Conservation (phyloP, 75 land plant genomes). For the Selaginella moellendorffii region DNA sequence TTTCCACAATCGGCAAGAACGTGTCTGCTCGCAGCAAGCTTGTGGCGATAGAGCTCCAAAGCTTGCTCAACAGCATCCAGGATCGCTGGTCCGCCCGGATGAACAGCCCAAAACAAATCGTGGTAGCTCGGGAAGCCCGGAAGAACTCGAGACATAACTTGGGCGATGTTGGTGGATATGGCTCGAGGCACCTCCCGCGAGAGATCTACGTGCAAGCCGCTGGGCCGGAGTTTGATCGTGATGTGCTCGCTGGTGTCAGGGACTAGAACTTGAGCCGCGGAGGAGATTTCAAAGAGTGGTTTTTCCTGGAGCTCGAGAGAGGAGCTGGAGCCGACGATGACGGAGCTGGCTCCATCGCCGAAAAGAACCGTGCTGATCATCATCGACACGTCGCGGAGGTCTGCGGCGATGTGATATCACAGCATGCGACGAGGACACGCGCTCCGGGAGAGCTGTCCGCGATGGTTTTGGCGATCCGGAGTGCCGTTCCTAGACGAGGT, state of each 20-base stretch:
- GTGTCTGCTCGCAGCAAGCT: constrained; percentile 26
- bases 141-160: background rate
- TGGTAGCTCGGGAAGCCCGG: constrained; percentile 20
- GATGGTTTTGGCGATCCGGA: constrained; percentile 21
- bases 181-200: background rate
- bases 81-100: too few species aligned
- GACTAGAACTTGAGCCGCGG: background rate
- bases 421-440: constrained; percentile 16
- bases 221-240: background rate
- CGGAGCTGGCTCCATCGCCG: too few species aligned
- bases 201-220: constrained; percentile 1
- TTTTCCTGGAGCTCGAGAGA: background rate
- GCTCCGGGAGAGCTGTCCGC: constrained; percentile 22
- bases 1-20: constrained; percentile 35
- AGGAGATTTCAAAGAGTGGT: constrained; percentile 13
- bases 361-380: too few species aligned
- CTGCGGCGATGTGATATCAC: constrained; percentile 8
- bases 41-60: constrained; percentile 18
- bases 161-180: background rate
- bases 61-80: constrained; percentile 29
- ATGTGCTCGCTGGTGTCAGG: constrained; percentile 8
- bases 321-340: constrained; percentile 17
- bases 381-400: background rate
- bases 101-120: constrained; percentile 38
- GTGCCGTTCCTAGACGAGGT: background rate